These are phyloP conservation scores for Casuarina cunninghamiana DNA, from an alignment of 306 rosid genomes.

Conservation along the genomic window DNA sequence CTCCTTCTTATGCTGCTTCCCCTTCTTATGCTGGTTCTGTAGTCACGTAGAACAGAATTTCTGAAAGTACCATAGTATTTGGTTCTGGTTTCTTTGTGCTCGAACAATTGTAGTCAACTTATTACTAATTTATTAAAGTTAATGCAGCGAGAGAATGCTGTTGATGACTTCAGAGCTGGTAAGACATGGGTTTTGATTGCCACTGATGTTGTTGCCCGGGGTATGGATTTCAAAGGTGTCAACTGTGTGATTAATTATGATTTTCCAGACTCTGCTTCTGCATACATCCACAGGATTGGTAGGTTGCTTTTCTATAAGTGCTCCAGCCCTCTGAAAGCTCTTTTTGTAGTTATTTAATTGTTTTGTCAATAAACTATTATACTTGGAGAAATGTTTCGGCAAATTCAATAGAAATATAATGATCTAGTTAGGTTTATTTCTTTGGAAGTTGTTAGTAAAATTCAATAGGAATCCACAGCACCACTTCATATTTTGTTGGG, in stretches of 20 bases:
- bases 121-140: slow-evolving; percentile 23
- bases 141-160: slow-evolving; percentile 83
- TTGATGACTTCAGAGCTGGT: slow-evolving; percentile 89
- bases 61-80: slow-evolving; percentile 2
- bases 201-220: slow-evolving; percentile 95
- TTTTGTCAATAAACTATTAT: not conserved
- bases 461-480: too few species aligned
- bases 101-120: slow-evolving; percentile 1
- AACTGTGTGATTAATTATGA: slow-evolving; percentile 90
- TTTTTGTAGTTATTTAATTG: not conserved
- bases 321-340: not conserved
- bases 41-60: slow-evolving; percentile 4
- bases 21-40: not conserved
- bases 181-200: slow-evolving; percentile 97
- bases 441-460: not conserved
- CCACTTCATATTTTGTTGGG: not conserved
- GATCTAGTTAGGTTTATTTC: not conserved
- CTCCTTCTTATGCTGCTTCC: not conserved
- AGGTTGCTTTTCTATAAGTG: slow-evolving; percentile 19
- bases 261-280: slow-evolving; percentile 88
- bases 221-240: slow-evolving; percentile 96
- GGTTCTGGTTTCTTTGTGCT: not conserved
- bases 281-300: slow-evolving; percentile 95
- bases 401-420: not conserved
- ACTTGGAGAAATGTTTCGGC: not conserved